Base-by-base conservation (phyloP, 495 filamentous ascomycete genomes). In the Oleoguttula mirabilis region DNA sequence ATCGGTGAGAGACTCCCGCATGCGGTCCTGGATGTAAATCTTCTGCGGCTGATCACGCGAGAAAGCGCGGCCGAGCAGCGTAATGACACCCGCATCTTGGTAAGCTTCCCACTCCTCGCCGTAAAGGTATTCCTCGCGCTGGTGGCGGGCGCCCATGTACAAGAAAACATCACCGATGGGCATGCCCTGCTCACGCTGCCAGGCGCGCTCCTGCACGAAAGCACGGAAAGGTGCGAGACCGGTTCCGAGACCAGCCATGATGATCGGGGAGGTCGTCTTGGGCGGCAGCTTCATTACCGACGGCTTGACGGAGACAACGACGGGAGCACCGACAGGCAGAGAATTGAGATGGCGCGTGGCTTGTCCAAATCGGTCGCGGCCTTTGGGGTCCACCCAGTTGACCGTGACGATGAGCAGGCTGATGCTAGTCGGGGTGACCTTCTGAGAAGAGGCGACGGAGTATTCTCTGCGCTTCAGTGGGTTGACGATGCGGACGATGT, bases 61-160 rank as follows among this genome's bases (percentile, higher is more conserved):
- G 75, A 98, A 98, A 12, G 90, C 90, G 33, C 84, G 76, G 19
- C 92, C 92, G 16, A 98, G 76, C 22, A 94, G 72, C 3, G 92
- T 96, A 61, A 98, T 84, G 51, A 98, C 80, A 41, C 90, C 90
- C 1, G 92, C 86, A 41, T 86, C 86, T 60, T 88, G 75, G 62
- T 98, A 98, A 3, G 90, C 90, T 63, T 98, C 92, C 90, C 90
- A 98, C 62, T 98, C 90, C 66, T 98, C 90, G 50, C 90, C 90
- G 56, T 98, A 98, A 33, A 94, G 81, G 61, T 98, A 98, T 66
- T 98, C 90, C 66, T 98, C 92, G 43, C 86, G 82, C 67, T 93
- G 86, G 72, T 94, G 87, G 33, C 90, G 85, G 4, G 84, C 88
- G 51, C 90, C 90, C 72, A 98, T 88, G 71, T 96, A 98, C 45